phyloP scores from a whole-genome alignment of 352 stramenopile genomes.

The Pelagophyceae sp. region DNA sequence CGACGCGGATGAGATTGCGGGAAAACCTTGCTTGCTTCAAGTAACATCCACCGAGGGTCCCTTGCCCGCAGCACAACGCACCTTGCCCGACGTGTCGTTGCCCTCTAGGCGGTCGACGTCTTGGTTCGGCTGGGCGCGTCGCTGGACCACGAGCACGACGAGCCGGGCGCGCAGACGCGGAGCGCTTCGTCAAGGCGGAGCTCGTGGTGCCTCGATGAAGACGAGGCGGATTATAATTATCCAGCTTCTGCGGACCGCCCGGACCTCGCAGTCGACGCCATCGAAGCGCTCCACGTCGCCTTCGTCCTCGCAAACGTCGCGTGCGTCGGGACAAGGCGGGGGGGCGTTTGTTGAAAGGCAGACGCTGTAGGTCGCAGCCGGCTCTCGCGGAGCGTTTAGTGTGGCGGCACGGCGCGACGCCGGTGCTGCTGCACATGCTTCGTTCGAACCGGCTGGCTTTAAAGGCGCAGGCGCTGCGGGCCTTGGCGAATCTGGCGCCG shows the following conservation, averaged over 20 bases:
- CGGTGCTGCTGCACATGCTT: not conserved
- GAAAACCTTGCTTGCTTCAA: too few relatives aligned
- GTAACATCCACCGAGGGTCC: too few relatives aligned
- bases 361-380: too few relatives aligned
- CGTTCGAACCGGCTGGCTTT: not conserved
- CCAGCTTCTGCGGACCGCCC: too few relatives aligned
- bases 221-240: too few relatives aligned
- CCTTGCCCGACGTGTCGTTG: not conserved
- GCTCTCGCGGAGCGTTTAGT: not conserved
- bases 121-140: not conserved
- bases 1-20: not conserved
- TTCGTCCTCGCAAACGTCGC: conserved; percentile 22
- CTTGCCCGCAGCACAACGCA: too few relatives aligned
- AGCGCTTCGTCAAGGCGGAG: not conserved
- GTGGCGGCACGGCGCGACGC: conserved; percentile 2
- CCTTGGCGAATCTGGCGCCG: not conserved
- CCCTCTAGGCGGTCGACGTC: not conserved
- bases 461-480: not conserved
- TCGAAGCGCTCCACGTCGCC: conserved; percentile 16
- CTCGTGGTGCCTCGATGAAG: not conserved
- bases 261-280: not conserved
- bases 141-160: conserved; percentile 10
- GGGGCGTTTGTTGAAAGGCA: too few relatives aligned
- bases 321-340: too few relatives aligned
- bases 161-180: not conserved